These are phyloP conservation scores for Boletus barrowsii DNA, from an alignment of 768 basidiomycete species.

Conservation along the genomic window DNA sequence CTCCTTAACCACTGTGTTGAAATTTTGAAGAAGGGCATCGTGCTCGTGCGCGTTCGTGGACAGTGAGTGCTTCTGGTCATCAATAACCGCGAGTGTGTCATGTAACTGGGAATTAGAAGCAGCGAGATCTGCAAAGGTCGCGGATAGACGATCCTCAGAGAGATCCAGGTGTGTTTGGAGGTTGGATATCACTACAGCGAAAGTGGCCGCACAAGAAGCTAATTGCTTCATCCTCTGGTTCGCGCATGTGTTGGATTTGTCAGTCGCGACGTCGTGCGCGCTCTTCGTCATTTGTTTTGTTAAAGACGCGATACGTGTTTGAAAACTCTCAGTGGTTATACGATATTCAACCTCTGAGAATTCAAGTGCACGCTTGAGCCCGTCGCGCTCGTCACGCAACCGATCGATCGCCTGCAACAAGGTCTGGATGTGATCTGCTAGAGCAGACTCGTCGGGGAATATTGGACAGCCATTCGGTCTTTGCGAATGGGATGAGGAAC, in stretches of 20 bases:
- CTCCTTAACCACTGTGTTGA: conserved; percentile 32
- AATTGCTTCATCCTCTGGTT: conserved; percentile 30
- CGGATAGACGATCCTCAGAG: conserved; percentile 14
- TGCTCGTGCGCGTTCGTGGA: conserved; percentile 21
- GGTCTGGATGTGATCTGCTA: conserved; percentile 47
- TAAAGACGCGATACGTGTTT: conserved; percentile 43
- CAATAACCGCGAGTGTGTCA: conserved; percentile 17
- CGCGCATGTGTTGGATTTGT: background rate
- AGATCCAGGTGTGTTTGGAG: conserved; percentile 31
- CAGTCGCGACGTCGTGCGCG: conserved; percentile 15
- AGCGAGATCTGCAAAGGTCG: conserved; percentile 9
- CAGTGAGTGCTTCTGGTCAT: conserved; percentile 15
- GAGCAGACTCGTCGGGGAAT: conserved; percentile 19
- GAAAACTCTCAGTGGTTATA: conserved; percentile 59
- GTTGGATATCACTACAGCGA: conserved; percentile 39
- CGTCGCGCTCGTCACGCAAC: conserved; percentile 63
- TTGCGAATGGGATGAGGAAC: background rate
- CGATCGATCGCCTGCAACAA: conserved; percentile 64
- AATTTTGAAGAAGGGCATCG: conserved; percentile 26
- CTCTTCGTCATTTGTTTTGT: conserved; percentile 24
- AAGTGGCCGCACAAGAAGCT: conserved; percentile 33
- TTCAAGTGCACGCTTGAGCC: conserved; percentile 57
- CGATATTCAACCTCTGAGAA: conserved; percentile 68
- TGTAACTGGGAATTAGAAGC: conserved; percentile 17
- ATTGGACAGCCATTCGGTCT: background rate